Evolutionary conservation across 345 rosid genomes (phyloP).

Genomic region (Eucalyptus victrix): DNA sequence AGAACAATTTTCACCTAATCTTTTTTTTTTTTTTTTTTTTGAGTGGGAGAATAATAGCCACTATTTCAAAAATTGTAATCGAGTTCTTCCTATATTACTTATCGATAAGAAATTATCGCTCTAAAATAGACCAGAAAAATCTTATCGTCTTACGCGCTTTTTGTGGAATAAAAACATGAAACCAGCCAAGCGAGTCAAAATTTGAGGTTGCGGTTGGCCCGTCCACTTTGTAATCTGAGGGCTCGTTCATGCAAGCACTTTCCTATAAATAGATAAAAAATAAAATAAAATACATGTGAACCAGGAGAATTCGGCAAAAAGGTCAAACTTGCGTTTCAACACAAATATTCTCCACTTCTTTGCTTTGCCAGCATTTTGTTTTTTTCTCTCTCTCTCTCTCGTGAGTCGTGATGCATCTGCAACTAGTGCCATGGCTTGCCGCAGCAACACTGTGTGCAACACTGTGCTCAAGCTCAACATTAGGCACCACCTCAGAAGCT

Average conservation of each 20-base stretch:
- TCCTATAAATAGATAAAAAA: background rate
- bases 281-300: background rate
- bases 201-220: background rate
- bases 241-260: background rate
- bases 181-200: background rate
- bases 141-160: background rate
- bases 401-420: background rate
- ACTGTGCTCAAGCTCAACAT: background rate
- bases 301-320: background rate
- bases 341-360: background rate
- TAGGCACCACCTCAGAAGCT: background rate
- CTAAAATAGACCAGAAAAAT: background rate
- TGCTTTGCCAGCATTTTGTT: background rate
- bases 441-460: background rate
- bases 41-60: background rate
- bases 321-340: background rate
- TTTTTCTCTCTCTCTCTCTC: background rate
- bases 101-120: background rate
- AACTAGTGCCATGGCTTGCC: background rate
- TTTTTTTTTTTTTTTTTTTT: no score
- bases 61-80: background rate
- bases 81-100: background rate
- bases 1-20: background rate
- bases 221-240: background rate
- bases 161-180: background rate